Base-by-base conservation (phyloP, 2,329 filamentous ascomycete genomes). In the Calonectria henricotiae region DNA sequence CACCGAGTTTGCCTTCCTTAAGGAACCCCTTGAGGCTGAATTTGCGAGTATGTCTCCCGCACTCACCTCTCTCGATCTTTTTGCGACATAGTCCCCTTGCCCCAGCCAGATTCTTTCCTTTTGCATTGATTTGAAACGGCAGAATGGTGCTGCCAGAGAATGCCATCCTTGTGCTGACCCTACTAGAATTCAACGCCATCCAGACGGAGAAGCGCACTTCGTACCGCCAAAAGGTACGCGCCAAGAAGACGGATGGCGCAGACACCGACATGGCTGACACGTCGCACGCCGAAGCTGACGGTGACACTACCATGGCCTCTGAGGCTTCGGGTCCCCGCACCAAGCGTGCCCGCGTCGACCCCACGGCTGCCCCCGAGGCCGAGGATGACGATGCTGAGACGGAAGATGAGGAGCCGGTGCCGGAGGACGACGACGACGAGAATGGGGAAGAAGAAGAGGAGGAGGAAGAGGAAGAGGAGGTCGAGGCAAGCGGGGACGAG, bases 121-220 rank as follows among this genome's bases (percentile, higher is more conserved):
- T 9, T 30, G 27, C 7, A 23, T 58, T 25, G 23, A 58, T 39
- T 25, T 39, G 20, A 23, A 25, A 39, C 20, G 11, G 12, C 6
- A 12, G 6, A 58, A 37, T 58, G 5, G 32, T 58, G 11, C 37
- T 39, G 20, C n/a, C 6, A 13, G 35, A 23, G 32, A 39, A 8
- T 17, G n/a, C 13, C 20, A 2, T 23, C 12, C 6, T 13, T 37
- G 25, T 27, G n/a, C 37, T 68, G 41, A 20, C 15, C 5, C 35
- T 12, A 32, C 20, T 55, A 92, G 91, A 93, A 80, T 94, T 93
- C 86, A 93, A 91, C 78, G 88, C 91, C 73, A 89, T 91, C 68
- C 92, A 94, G 80, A 90, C 91, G 23, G 90, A 92, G 67, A 95
- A 95, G 83, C 90, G 92, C 63, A 94, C 91, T 74, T 90, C 88